phyloP scores from a whole-genome alignment of 257 asterid genomes.

The Mentha longifolia region DNA sequence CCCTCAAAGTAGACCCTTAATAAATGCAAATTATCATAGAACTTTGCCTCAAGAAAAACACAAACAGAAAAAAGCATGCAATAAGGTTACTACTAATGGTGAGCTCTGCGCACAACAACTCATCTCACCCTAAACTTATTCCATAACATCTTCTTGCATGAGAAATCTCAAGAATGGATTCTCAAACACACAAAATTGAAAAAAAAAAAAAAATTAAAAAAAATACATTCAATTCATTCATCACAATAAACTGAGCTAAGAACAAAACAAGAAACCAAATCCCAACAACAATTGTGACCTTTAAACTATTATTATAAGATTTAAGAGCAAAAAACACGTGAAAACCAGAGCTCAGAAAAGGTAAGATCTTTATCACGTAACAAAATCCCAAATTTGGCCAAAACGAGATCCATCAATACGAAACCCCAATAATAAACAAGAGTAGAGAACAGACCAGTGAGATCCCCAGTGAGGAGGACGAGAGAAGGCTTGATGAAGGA shows the following conservation, averaged over 20 bases:
- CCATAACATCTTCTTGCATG: slow-evolving; percentile 11
- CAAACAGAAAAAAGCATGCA: neutral
- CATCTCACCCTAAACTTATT: neutral
- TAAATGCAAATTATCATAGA: neutral
- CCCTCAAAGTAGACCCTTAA: neutral
- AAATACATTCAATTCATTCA: slow-evolving; percentile 11
- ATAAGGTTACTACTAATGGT: neutral
- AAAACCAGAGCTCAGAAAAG: slow-evolving; percentile 27
- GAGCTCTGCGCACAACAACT: neutral
- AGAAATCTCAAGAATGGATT: slow-evolving; percentile 18
- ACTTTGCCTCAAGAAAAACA: no score
- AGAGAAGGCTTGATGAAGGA: slow-evolving; percentile 81
- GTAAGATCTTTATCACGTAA: slow-evolving; percentile 24
- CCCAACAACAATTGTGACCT: slow-evolving; percentile 4
- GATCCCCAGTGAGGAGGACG: slow-evolving; percentile 97
- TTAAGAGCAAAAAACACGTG: neutral
- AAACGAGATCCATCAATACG: neutral
- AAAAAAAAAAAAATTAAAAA: neutral
- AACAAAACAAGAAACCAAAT: slow-evolving; percentile 10
- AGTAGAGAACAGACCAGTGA: slow-evolving; percentile 62
- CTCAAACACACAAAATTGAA: slow-evolving; percentile 1
- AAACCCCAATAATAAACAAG: neutral
- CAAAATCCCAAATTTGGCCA: neutral
- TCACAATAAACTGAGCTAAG: slow-evolving; percentile 8
- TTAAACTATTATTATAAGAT: neutral